Base-by-base conservation (phyloP, 441 rosid genomes). In the Mallotus japonicus region DNA sequence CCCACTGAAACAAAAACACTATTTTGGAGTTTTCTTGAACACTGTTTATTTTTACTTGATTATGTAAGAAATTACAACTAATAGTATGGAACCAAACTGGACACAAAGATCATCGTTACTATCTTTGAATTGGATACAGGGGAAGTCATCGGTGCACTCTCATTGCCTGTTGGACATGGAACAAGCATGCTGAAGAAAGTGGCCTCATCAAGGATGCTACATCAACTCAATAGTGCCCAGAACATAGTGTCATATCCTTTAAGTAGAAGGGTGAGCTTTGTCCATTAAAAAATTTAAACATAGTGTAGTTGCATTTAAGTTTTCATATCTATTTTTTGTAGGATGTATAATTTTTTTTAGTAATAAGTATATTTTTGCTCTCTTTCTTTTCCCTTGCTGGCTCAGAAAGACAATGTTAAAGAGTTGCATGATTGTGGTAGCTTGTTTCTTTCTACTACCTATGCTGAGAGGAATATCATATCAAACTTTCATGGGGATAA, bases 101-200 rank as follows among this genome's bases (percentile, higher is more conserved):
- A 58, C 56, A 11, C 16, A 34, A 67, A 58, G 53, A 37, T 37
- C 40, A 37, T 37, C 6, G 1, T 37, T 37, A 37, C 40, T 37
- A 4, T 11, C 24, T 62, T 40, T 28, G 67, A 42, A 67, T 62
- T 60, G 78, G 47, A 77, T 81, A 63, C 86, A 96, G 99, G 99
- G 78, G 99, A 96, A 85, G 96, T 96, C 75, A 88, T 90, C 14
- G 98, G 99, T 76, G 89, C 95, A 13, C 86, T 92, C 79, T 92
- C 97, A 70, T 85, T 96, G 82, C 87, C 95, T 77, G 87, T 96
- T 87, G 97, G 92, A 72, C 89, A 81, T 80, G 92, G 90, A 65
- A 83, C 83, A 62, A 84, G 60, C 76, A 75, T 68, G 67, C 82
- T 96, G 73, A 87, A 90, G 85, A 93, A 93, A 86, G 81, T 93